Percentiles rank a stretch among this genome's conserved stretches.
phyloP scores from a whole-genome alignment of 768 basidiomycete species.

The Amyloporia xantha region DNA sequence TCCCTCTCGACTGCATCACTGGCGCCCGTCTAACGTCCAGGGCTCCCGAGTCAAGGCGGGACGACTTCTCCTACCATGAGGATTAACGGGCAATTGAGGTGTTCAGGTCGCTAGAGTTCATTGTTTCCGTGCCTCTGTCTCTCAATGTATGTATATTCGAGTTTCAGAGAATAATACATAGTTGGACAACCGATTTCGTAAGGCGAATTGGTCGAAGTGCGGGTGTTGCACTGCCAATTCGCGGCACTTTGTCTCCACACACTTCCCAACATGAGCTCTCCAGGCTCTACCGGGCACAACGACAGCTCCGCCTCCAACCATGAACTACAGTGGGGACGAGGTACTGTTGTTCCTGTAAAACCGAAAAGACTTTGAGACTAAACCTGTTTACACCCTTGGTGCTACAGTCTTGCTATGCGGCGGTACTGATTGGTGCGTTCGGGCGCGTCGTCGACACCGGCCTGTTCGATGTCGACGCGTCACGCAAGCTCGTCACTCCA shows the following conservation, averaged over 20 bases:
- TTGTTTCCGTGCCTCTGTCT: too few relatives aligned
- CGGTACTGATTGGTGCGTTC: conserved; percentile 77
- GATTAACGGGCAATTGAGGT: too few relatives aligned
- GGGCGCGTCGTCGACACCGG: conserved; percentile 8
- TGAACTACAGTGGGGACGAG: conserved; percentile 15
- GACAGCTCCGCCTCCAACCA: neutral
- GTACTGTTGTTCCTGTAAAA: conserved; percentile 1
- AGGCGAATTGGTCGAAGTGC: neutral
- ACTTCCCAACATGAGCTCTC: neutral
- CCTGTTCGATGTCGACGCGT: conserved; percentile 9
- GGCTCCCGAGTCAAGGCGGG: too few relatives aligned
- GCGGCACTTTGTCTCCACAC: neutral
- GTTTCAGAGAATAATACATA: neutral
- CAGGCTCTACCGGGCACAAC: neutral
- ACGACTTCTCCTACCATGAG: too few relatives aligned
- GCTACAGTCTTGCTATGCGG: conserved; percentile 72
- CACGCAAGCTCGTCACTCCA: conserved; percentile 10
- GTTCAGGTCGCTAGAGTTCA: too few relatives aligned
- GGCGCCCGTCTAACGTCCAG: too few relatives aligned
- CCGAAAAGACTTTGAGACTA: neutral
- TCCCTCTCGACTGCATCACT: too few relatives aligned
- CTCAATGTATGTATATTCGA: too few relatives aligned
- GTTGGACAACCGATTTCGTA: neutral
- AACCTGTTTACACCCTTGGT: neutral
- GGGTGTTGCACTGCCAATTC: neutral